These are phyloP conservation scores for Bertia moriformis DNA, from an alignment of 2,329 filamentous ascomycete species.

Conservation along the genomic window DNA sequence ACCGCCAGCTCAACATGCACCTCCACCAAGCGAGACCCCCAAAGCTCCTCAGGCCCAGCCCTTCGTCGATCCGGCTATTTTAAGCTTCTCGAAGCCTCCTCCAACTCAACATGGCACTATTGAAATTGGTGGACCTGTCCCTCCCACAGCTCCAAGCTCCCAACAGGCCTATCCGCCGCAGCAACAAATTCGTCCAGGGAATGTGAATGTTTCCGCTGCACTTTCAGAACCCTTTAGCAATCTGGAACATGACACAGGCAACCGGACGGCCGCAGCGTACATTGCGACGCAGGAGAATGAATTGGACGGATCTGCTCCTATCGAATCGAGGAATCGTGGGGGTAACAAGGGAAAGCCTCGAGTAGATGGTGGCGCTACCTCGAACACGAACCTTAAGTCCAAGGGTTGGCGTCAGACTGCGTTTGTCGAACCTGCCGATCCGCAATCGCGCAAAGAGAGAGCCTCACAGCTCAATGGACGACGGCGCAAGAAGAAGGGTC, in stretches of 20 bases:
- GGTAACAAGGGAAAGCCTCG: background rate
- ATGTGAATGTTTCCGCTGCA: background rate
- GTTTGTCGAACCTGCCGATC: constrained; percentile 33
- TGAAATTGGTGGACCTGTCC: too few species aligned
- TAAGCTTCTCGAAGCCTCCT: constrained; percentile 27
- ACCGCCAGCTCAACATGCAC: background rate
- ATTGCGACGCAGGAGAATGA: background rate
- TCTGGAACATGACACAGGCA: background rate
- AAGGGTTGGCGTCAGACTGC: constrained; percentile 52
- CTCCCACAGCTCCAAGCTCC: background rate
- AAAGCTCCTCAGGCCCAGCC: constrained; percentile 3
- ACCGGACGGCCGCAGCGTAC: background rate
- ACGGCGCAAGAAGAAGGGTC: constrained; percentile 24
- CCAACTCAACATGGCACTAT: too few species aligned
- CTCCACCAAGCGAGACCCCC: background rate
- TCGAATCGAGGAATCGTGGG: background rate
- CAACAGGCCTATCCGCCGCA: background rate
- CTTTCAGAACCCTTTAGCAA: constrained; percentile 1
- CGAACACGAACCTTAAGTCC: background rate
- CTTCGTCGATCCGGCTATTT: constrained; percentile 47
- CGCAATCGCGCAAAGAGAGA: constrained; percentile 2
- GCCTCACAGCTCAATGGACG: constrained; percentile 15
- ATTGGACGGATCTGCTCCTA: background rate
- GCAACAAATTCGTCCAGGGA: background rate
- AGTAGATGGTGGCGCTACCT: background rate